Percentiles rank a stretch among this genome's conserved stretches.
Conservation (phyloP, 371 early-diverging fungal species). For the Apophysomyces trapeziformis region DNA sequence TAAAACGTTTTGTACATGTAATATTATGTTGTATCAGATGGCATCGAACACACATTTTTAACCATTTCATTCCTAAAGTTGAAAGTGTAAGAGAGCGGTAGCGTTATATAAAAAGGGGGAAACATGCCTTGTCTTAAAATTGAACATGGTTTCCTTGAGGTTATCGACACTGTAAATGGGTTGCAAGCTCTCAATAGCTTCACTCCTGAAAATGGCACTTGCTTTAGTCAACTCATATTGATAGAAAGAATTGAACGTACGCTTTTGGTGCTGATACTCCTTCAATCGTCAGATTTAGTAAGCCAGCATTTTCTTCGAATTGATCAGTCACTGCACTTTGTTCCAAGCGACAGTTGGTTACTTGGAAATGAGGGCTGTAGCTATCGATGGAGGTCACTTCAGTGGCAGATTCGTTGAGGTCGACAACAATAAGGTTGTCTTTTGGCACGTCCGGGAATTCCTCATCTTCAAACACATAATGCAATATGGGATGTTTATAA, state of each 20-base stretch:
- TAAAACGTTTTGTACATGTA: not conserved
- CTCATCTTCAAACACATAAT: conserved; percentile 63
- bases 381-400: conserved; percentile 40
- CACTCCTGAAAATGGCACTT: conserved; percentile 20
- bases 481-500: conserved; percentile 56
- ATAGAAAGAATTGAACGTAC: conserved; percentile 23
- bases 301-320: conserved; percentile 33
- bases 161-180: conserved; percentile 36
- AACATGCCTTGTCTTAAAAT: conserved; percentile 33
- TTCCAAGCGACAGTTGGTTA: conserved; percentile 50
- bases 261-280: conserved; percentile 45
- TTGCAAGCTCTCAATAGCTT: conserved; percentile 37
- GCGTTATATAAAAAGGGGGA: not conserved
- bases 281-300: conserved; percentile 36
- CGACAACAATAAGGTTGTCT: conserved; percentile 53
- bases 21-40: conserved; percentile 3
- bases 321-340: conserved; percentile 42
- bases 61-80: not conserved
- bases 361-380: conserved; percentile 57
- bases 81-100: not conserved
- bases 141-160: conserved; percentile 36
- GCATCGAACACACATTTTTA: conserved; percentile 4
- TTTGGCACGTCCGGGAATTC: conserved; percentile 52
- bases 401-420: conserved; percentile 47
- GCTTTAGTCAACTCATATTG: not conserved